Evolutionary conservation across 768 basidiomycete species (phyloP), one percentile per base, ranked within the genome.

Genomic region (Porpolomopsis calyptriformis): DNA sequence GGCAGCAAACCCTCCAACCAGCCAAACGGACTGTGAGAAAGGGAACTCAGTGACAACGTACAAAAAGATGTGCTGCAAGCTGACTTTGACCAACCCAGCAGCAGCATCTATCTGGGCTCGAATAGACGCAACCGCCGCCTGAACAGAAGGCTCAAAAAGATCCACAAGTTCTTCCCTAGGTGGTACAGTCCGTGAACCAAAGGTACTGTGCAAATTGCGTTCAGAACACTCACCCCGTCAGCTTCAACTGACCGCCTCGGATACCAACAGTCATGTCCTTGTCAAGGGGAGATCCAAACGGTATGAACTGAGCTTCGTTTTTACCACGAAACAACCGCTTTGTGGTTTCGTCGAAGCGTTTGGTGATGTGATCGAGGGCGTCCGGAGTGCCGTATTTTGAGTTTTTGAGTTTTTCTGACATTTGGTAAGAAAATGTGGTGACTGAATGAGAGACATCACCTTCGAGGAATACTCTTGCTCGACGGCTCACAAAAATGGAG

Each of bases 1-100:
- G 0, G 85, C 84, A 2, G 85, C 85, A 52, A 86, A 88, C 39
- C 85, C 85, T 55, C 85, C 85, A 8, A 88, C 85, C 19, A 88
- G 65, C 68, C 85, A 88, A 4, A 88, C 77, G n/a, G 82, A 85
- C 81, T 85, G 46, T 20, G 26, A 43, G 26, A 58, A 38, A 12
- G 7, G 14, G 7, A 39, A 25, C 46, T 25, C 29, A 16, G 12
- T 24, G 16, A 36, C 49, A 9, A 51, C 33, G 22, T 33, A 18
- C 2, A 42, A 29, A 9, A 20, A n/a, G 19, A 25, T 29, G 33
- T 10, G 22, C 10, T 9, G 47, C 40, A 35, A 26, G 18, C 0
- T 7, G 46, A 81, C 82, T 64, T 74, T 80, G 53, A 88, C 82
- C 53, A 74, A 69, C 0, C 83, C 80, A 26, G 71, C 66, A 0